phyloP scores from a whole-genome alignment of 805 yeast species.

The Brettanomyces nanus region DNA sequence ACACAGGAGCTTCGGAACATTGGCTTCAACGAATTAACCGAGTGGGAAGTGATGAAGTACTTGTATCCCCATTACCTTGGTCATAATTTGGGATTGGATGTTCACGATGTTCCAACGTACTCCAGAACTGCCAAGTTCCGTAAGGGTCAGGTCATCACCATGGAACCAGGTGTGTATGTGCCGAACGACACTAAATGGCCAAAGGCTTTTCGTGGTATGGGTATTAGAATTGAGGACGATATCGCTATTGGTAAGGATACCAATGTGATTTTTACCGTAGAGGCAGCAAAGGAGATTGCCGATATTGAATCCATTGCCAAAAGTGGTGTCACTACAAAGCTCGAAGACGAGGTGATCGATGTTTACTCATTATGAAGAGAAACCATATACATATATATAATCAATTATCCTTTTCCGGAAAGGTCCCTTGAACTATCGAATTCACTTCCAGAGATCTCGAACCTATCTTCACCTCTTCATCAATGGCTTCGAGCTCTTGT shows the following conservation, averaged over 20 bases:
- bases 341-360: slow-evolving; percentile 34
- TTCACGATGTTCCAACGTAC: slow-evolving; percentile 69
- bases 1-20: slow-evolving; percentile 59
- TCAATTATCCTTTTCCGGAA: slow-evolving; percentile 5
- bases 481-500: slow-evolving; percentile 6
- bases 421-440: slow-evolving; percentile 9
- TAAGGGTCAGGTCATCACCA: slow-evolving; percentile 78
- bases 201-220: slow-evolving; percentile 73
- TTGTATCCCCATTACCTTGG: slow-evolving; percentile 94
- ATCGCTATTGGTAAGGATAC: slow-evolving; percentile 64
- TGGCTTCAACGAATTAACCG: slow-evolving; percentile 52
- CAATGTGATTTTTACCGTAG: slow-evolving; percentile 58
- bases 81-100: slow-evolving; percentile 88
- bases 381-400: not conserved
- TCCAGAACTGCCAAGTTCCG: slow-evolving; percentile 47
- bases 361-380: slow-evolving; percentile 11
- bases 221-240: slow-evolving; percentile 93
- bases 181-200: slow-evolving; percentile 75
- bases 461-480: slow-evolving; percentile 9
- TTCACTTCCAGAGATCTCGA: slow-evolving; percentile 14
- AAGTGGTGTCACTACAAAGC: slow-evolving; percentile 46
- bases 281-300: slow-evolving; percentile 76
- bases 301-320: slow-evolving; percentile 70
- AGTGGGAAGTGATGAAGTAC: slow-evolving; percentile 43
- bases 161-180: slow-evolving; percentile 93